Conservation (phyloP, 176 grass and related monocot genomes). For the Ampelocalamus luodianensis region DNA sequence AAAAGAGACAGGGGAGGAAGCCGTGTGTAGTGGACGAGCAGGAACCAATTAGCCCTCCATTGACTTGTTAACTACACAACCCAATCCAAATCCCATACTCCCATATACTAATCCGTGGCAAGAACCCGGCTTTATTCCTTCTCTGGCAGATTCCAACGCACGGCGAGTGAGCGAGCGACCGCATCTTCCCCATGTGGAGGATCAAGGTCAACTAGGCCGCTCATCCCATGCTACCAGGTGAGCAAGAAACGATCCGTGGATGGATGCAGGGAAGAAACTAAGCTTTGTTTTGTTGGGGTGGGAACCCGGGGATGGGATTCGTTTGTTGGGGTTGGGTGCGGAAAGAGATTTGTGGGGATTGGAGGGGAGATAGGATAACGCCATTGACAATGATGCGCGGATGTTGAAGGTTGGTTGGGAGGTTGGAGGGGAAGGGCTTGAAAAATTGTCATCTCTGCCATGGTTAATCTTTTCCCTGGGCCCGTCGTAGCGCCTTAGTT, state of each 20-base stretch:
- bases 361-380: background rate
- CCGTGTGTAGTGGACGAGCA: background rate
- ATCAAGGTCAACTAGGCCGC: background rate
- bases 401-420: slow-evolving; percentile 24
- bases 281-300: slow-evolving; percentile 10
- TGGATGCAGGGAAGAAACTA: background rate
- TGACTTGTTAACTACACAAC: slow-evolving; percentile 22
- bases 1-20: slow-evolving; percentile 25
- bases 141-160: background rate
- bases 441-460: background rate
- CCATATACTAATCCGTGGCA: background rate
- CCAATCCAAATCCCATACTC: background rate
- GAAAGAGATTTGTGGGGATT: background rate
- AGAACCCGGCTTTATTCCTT: background rate
- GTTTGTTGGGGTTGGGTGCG: slow-evolving; percentile 29
- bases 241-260: background rate
- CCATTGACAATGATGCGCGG: slow-evolving; percentile 34
- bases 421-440: background rate
- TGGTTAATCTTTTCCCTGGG: background rate
- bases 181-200: slow-evolving; percentile 42
- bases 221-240: slow-evolving; percentile 22
- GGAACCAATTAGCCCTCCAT: slow-evolving; percentile 8
- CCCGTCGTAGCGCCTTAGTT: background rate
- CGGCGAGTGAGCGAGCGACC: background rate
- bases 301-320: background rate